Base-by-base conservation (phyloP, 257 asterid species). In the Eustoma russellianum region DNA sequence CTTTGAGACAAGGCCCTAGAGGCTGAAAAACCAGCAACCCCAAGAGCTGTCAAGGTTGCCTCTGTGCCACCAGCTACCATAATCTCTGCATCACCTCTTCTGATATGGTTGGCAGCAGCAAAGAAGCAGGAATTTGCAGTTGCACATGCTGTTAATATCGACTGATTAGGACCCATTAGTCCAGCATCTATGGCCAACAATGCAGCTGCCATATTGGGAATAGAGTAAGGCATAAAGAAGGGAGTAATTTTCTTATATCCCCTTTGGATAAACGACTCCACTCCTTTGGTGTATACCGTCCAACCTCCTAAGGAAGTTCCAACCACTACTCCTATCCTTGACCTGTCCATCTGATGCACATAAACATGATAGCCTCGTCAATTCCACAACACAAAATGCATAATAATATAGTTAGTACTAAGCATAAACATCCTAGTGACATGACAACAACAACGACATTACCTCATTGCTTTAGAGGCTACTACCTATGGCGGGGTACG, bases 21-120 rank as follows among this genome's bases (percentile, higher is more conserved):
- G 14, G 76, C 80, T 17, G 69, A 66, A 60, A 74, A 74, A 6
- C 80, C 80, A 3, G 74, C 68, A 38, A 70, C 61, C 9, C 71
- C 74, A 19, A 65, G 49, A 30, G 74, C 60, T 3, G 60, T 74
- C 48, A 74, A 45, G 1, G 66, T 66, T 9, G 77, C 74, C 62
- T 74, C 80, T 14, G 80, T 70, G 28, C 80, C 80, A 35, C 77
- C 74, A 11, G 62, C 66, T 13, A 74, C 68, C 77, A 74, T 74
- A 33, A 74, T 66, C 52, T 74, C 80, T 3, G 77, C 80, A 9
- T 74, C 80, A 7, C 80, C 80, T 24, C 70, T 61, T 49, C 70
- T 53, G 18, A 74, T 74, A 38, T 74, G 80, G 60, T 70, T 74
- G 17, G 80, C 80, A 17, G 77, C 77, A 0, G 77, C 57, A 30